Evolutionary conservation across 768 basidiomycete species (phyloP), one percentile per base, ranked within the genome.

Genomic region (Rhodotorula diobovata): DNA sequence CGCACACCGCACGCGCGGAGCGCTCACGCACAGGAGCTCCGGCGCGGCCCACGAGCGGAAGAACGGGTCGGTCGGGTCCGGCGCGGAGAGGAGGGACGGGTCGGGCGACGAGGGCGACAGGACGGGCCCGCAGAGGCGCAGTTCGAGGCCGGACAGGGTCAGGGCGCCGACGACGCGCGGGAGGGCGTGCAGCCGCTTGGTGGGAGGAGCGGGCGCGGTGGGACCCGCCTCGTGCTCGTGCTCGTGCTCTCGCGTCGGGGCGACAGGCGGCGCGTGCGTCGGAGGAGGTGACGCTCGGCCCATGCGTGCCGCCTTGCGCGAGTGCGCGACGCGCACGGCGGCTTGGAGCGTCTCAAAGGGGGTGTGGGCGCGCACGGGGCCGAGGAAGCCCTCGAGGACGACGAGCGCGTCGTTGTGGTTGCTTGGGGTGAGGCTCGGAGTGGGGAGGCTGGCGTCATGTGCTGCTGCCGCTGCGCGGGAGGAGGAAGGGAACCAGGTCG

Each of bases 301-400:
- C 12, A 6, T 2, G 12, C 50, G 50, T 1, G n/a, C 7, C 70
- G 66, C 4, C 66, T 67, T 8, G 66, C 63, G 64, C 41, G 41
- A 5, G 11, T 43, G 41, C 6, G 71, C 63, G 67, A 75, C 68
- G n/a, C 73, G 70, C 1, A 71, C 25, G 0, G 67, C 73, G 6
- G 63, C 41, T 37, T 71, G 70, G 70, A 71, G 60, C 34, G 63
- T 63, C n/a, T 75, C 67, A 53, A 68, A 75, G 14, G 63, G 66
- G 0, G 60, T 35, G 23, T 75, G 73, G 1, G 70, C 70, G 32
- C 73, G 63, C 2, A 71, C n/a, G 16, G 46, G 46, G 21, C 73
- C 70, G 50, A 75, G 20, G 43, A 61, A 59, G 30, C 23, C 53
- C 32, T 71, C 67, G 56, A 64, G 0, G 41, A 75, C 39, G 57